These are phyloP conservation scores for Echium plantagineum DNA, from an alignment of 257 asterid species.

Conservation along the genomic window DNA sequence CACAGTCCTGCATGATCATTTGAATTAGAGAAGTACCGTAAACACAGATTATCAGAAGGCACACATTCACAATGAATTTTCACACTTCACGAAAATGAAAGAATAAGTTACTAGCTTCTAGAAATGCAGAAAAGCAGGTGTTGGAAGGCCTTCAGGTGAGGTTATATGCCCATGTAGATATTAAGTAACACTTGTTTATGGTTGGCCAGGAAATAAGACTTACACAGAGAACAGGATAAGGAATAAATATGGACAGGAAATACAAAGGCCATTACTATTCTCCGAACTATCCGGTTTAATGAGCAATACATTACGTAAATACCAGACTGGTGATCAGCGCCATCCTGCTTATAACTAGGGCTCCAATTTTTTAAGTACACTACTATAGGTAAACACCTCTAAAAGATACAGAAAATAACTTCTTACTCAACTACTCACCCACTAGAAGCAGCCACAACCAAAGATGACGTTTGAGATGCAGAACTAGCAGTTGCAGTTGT, in stretches of 20 bases:
- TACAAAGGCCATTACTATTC: neutral
- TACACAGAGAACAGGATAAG: neutral
- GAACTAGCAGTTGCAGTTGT: constrained; percentile 35
- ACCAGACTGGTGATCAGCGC: neutral
- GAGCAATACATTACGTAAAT: neutral
- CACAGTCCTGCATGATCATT: constrained; percentile 36
- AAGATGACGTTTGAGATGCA: constrained; percentile 57
- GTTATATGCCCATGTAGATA: neutral
- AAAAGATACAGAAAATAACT: constrained; percentile 5
- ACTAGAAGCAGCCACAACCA: constrained; percentile 49
- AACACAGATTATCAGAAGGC: neutral
- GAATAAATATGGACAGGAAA: neutral
- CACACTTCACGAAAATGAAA: neutral
- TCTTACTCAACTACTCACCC: constrained; percentile 72
- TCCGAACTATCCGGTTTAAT: neutral
- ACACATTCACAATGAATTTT: neutral
- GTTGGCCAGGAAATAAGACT: neutral
- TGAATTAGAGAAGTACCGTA: neutral
- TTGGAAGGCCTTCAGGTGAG: neutral
- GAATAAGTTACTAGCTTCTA: neutral
- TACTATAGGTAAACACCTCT: neutral
- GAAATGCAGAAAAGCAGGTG: neutral
- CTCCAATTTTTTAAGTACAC: neutral
- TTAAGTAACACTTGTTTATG: neutral
- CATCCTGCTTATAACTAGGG: neutral